phyloP scores from a whole-genome alignment of 1,284 basidiomycete species.

The Cryptococcus sp. region DNA sequence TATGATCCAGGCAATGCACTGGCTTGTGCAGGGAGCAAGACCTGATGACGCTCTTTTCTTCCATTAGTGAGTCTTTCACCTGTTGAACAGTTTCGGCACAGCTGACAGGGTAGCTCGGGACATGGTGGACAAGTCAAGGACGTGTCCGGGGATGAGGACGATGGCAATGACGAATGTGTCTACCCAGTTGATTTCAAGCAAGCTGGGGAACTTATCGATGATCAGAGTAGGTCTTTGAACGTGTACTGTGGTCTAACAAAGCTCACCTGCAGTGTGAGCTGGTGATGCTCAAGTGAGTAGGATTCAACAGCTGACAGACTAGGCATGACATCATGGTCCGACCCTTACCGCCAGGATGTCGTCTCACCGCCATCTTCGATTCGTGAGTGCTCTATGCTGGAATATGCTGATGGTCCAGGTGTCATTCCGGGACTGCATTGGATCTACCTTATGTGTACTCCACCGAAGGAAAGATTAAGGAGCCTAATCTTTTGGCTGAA shows the following conservation, averaged over 20 bases:
- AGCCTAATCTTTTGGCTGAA: slow-evolving; percentile 75
- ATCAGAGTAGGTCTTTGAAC: slow-evolving; percentile 32
- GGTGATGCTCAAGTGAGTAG: background rate
- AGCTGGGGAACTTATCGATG: slow-evolving; percentile 72
- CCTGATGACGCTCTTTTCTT: slow-evolving; percentile 88
- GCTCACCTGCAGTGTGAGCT: slow-evolving; percentile 7
- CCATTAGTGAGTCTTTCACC: slow-evolving; percentile 53
- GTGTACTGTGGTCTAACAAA: background rate
- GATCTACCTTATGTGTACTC: slow-evolving; percentile 64
- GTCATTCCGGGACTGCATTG: slow-evolving; percentile 46
- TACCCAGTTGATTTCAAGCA: slow-evolving; percentile 76
- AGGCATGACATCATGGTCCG: slow-evolving; percentile 55
- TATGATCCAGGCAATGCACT: slow-evolving; percentile 82
- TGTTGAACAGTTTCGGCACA: background rate
- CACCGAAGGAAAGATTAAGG: slow-evolving; percentile 89
- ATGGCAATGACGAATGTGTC: slow-evolving; percentile 57
- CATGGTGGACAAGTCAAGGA: slow-evolving; percentile 78
- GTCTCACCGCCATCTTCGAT: slow-evolving; percentile 84
- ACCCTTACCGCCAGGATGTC: slow-evolving; percentile 74
- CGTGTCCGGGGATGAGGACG: slow-evolving; percentile 54
- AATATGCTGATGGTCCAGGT: slow-evolving; percentile 3
- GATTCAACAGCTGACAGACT: background rate
- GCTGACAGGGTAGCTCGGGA: slow-evolving; percentile 49
- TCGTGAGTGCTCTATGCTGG: slow-evolving; percentile 24
- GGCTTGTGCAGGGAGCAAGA: slow-evolving; percentile 72